phyloP scores from a whole-genome alignment of 495 filamentous ascomycete genomes.

The Pseudoneurospora amorphoporcata region DNA sequence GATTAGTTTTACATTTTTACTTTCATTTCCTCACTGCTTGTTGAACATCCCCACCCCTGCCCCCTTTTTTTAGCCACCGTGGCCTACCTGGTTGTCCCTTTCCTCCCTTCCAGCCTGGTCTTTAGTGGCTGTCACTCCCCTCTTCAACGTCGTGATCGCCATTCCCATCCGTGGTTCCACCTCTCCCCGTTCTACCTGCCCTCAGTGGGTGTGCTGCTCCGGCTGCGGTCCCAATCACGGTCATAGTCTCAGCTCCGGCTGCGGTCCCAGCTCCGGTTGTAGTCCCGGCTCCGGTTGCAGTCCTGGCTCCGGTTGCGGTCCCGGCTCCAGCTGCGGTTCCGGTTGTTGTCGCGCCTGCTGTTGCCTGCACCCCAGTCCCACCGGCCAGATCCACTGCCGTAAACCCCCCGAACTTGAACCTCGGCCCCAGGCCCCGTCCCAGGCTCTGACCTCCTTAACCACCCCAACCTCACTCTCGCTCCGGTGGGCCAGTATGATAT shows the following conservation, averaged over 20 bases:
- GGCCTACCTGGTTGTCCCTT: neutral
- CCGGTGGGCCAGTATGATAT: neutral
- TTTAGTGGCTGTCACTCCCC: neutral
- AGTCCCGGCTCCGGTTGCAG: no score
- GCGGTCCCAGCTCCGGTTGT: no score
- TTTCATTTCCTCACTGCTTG: neutral
- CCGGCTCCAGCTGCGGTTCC: neutral
- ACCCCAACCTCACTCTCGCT: neutral
- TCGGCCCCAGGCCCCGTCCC: neutral
- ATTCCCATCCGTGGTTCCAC: neutral
- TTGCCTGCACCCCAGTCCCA: neutral
- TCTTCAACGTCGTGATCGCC: neutral
- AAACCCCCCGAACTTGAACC: neutral
- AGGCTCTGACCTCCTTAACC: neutral
- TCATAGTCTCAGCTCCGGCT: no score
- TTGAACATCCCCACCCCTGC: no score
- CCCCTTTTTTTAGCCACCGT: no score
- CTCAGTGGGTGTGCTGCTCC: neutral
- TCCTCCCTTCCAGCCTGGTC: neutral
- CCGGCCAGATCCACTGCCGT: neutral
- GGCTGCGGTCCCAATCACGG: no score
- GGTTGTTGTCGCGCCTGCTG: neutral
- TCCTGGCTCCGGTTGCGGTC: no score
- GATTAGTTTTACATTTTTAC: neutral
- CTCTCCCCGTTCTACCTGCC: no score